phyloP scores from a whole-genome alignment of 768 basidiomycete genomes.

The Steccherinum ochraceum region DNA sequence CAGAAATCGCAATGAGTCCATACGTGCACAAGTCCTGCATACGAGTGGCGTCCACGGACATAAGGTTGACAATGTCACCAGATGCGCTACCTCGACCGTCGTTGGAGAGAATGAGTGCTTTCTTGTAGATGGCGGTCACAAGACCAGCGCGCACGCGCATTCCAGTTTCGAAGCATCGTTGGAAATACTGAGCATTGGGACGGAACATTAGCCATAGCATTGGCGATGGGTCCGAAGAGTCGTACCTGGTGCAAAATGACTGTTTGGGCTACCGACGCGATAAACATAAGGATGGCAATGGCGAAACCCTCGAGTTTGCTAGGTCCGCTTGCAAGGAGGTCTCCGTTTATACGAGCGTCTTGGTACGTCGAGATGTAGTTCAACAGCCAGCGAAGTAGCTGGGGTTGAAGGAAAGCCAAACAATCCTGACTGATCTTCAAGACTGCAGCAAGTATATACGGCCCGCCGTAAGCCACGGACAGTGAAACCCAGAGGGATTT shows the following conservation, averaged over 20 bases:
- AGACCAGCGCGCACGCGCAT: conserved; percentile 94
- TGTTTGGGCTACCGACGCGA: conserved; percentile 72
- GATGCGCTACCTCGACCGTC: conserved; percentile 77
- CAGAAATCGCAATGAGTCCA: conserved; percentile 79
- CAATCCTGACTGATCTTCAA: conserved; percentile 79
- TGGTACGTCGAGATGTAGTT: conserved; percentile 80
- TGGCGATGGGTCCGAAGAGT: too few relatives aligned
- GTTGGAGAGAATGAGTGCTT: conserved; percentile 80
- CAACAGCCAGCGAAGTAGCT: conserved; percentile 74
- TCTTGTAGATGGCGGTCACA: conserved; percentile 79
- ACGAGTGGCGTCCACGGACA: conserved; percentile 80
- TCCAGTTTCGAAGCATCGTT: conserved; percentile 74
- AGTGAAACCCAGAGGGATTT: conserved; percentile 69
- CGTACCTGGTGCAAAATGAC: conserved; percentile 71
- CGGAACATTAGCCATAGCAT: too few relatives aligned
- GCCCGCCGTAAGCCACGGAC: conserved; percentile 70
- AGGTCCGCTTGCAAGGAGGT: conserved; percentile 21
- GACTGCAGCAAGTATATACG: conserved; percentile 53
- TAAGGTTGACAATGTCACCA: conserved; percentile 92
- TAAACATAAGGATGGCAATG: conserved; percentile 76
- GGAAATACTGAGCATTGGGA: conserved; percentile 85
- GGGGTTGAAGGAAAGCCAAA: conserved; percentile 81
- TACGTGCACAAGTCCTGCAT: conserved; percentile 79
- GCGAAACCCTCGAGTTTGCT: conserved; percentile 62
- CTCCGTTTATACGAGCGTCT: conserved; percentile 30